phyloP scores from a whole-genome alignment of 208 protist genomes.

The Endotrypanum monterogeii region DNA sequence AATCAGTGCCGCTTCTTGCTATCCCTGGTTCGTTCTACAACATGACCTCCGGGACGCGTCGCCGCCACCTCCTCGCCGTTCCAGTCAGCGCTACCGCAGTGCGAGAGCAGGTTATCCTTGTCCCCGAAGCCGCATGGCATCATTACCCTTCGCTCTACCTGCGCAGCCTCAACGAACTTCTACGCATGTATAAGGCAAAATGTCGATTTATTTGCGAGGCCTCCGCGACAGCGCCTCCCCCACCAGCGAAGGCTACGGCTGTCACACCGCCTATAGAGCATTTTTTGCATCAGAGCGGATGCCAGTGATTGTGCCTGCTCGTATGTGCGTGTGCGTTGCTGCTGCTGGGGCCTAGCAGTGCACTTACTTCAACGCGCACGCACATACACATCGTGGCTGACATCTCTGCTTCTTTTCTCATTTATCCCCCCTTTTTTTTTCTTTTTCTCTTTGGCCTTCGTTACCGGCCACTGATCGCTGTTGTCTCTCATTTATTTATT shows the following conservation, averaged over 20 bases:
- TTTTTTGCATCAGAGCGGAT: no score
- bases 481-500: neutral
- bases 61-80: conserved; percentile 21
- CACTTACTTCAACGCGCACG: no score
- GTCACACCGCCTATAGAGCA: neutral
- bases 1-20: conserved; percentile 24
- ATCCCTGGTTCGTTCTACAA: conserved; percentile 35
- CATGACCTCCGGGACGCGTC: conserved; percentile 22
- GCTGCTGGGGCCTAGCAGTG: no score
- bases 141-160: conserved; percentile 66
- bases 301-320: neutral
- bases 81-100: conserved; percentile 17
- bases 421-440: neutral
- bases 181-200: conserved; percentile 25
- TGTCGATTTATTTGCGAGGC: conserved; percentile 12
- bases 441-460: neutral
- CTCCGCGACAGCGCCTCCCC: neutral
- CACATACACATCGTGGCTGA: neutral
- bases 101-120: conserved; percentile 25
- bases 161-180: conserved; percentile 45
- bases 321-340: neutral
- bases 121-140: conserved; percentile 34
- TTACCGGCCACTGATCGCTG: neutral
- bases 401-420: neutral
- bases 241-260: neutral